phyloP scores from a whole-genome alignment of 805 yeast species.

The Lipomyces yamadae region DNA sequence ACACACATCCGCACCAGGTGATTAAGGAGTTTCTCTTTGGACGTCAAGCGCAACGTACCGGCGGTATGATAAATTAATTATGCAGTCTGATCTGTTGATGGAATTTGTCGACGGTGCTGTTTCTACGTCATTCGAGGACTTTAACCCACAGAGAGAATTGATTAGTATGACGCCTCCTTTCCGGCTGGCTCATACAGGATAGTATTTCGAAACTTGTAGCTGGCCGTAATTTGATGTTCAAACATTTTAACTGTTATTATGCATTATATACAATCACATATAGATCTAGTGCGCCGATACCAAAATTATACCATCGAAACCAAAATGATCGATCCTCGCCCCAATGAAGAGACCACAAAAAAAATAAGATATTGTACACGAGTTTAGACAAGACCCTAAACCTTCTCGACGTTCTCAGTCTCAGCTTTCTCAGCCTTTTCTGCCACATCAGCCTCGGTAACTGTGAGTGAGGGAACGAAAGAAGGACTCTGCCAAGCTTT shows the following conservation, averaged over 20 bases:
- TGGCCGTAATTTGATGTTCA: too few species aligned
- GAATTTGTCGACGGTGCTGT: too few species aligned
- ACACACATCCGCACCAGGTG: too few species aligned
- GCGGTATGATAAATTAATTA: too few species aligned
- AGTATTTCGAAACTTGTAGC: too few species aligned
- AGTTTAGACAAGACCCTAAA: background rate
- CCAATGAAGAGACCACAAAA: background rate
- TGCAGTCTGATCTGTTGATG: too few species aligned
- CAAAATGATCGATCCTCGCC: background rate
- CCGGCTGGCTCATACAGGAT: too few species aligned
- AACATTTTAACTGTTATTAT: background rate
- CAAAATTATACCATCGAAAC: background rate
- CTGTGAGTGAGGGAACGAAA: slow-evolving; percentile 16
- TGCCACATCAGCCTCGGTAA: slow-evolving; percentile 7
- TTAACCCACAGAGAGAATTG: too few species aligned
- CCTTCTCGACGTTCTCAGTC: slow-evolving; percentile 5
- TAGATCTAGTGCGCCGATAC: background rate
- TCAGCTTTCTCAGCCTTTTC: background rate
- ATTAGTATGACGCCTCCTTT: too few species aligned
- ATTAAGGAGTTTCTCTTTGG: too few species aligned
- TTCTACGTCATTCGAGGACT: too few species aligned
- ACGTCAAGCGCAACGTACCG: too few species aligned
- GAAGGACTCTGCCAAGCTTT: slow-evolving; percentile 24
- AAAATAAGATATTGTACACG: background rate
- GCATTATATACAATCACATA: background rate